phyloP scores from a whole-genome alignment of 2,329 filamentous ascomycete genomes.

The Colletotrichum simmondsii region DNA sequence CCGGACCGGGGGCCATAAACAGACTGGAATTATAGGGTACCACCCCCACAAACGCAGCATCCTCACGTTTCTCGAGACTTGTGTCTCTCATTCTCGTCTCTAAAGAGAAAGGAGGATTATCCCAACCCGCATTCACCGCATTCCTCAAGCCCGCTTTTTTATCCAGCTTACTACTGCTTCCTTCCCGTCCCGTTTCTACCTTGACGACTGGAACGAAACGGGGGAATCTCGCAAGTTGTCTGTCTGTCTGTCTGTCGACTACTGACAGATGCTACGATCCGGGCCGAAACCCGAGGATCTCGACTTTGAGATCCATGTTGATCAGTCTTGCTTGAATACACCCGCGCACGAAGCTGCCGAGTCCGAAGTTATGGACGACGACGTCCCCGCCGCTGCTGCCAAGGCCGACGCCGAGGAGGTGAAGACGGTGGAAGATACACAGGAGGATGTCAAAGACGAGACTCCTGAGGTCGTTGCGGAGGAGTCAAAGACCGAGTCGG shows the following conservation, averaged over 20 bases:
- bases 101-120: constrained; percentile 1
- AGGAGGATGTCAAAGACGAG: background rate
- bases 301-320: constrained; percentile 61
- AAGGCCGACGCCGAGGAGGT: constrained; percentile 29
- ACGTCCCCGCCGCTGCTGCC: constrained; percentile 30
- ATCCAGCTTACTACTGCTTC: background rate
- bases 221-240: background rate
- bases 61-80: background rate
- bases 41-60: background rate
- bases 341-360: constrained; percentile 49
- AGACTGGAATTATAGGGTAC: constrained; percentile 9
- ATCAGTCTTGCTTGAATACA: constrained; percentile 55
- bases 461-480: background rate
- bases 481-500: background rate
- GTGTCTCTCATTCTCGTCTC: background rate
- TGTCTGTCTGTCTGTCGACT: background rate
- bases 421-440: constrained; percentile 22
- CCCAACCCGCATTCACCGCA: background rate
- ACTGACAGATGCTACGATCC: constrained; percentile 26
- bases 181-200: background rate
- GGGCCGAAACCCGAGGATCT: constrained; percentile 43
- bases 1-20: constrained; percentile 24
- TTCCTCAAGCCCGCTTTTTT: constrained; percentile 25
- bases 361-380: constrained; percentile 30
- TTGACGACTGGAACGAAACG: too few species aligned